phyloP scores from a whole-genome alignment of 805 yeast species.

The Candida hispaniensis region DNA sequence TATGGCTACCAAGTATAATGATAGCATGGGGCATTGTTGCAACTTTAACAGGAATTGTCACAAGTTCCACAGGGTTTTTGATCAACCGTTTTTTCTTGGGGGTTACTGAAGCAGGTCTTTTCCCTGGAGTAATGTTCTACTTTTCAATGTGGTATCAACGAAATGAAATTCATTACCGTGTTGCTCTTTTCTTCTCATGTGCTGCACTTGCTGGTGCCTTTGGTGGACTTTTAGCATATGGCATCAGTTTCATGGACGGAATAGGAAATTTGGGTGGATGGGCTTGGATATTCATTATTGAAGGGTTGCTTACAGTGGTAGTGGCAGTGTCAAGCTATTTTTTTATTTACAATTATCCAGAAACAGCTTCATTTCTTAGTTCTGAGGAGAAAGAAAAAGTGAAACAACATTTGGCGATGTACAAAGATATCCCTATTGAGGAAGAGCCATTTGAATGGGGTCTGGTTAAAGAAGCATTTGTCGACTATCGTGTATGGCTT shows the following conservation, averaged over 20 bases:
- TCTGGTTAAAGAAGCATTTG: slow-evolving; percentile 5
- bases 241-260: slow-evolving; percentile 38
- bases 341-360: slow-evolving; percentile 33
- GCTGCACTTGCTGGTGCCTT: slow-evolving; percentile 32
- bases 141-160: slow-evolving; percentile 34
- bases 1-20: slow-evolving; percentile 31
- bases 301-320: slow-evolving; percentile 34
- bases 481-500: neutral
- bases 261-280: slow-evolving; percentile 29
- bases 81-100: slow-evolving; percentile 35
- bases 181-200: slow-evolving; percentile 32
- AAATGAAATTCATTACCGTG: slow-evolving; percentile 32
- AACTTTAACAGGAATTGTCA: slow-evolving; percentile 28
- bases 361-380: slow-evolving; percentile 28
- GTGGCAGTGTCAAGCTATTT: slow-evolving; percentile 28
- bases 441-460: slow-evolving; percentile 7
- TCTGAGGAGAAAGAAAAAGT: slow-evolving; percentile 27
- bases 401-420: slow-evolving; percentile 25
- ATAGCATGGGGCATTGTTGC: slow-evolving; percentile 33
- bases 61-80: slow-evolving; percentile 25
- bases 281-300: slow-evolving; percentile 37
- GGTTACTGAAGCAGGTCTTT: slow-evolving; percentile 35
- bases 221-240: slow-evolving; percentile 33
- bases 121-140: slow-evolving; percentile 34
- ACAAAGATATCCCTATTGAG: slow-evolving; percentile 32